phyloP scores from a whole-genome alignment of 2,329 filamentous ascomycete species.

The Leptographium radiaticola region DNA sequence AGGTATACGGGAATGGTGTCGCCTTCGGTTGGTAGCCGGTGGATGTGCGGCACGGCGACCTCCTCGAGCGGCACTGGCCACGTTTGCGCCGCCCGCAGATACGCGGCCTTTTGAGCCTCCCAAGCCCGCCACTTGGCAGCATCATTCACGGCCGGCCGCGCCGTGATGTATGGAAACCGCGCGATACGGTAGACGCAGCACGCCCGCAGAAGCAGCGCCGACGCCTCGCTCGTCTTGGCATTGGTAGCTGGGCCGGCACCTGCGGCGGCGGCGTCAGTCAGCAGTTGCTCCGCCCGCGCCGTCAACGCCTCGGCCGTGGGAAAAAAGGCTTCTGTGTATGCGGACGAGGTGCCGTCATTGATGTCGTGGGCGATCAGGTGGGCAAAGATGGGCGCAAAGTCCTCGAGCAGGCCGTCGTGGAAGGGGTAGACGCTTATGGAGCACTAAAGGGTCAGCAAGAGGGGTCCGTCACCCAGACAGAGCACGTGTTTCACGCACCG shows the following conservation, averaged over 20 bases:
- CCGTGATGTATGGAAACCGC: slow-evolving; percentile 48
- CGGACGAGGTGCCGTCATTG: slow-evolving; percentile 51
- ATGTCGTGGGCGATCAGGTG: slow-evolving; percentile 46
- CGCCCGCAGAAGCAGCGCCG: slow-evolving; percentile 53
- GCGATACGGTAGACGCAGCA: slow-evolving; percentile 63
- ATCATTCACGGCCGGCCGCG: slow-evolving; percentile 24
- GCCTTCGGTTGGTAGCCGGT: slow-evolving; percentile 22
- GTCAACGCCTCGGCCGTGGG: slow-evolving; percentile 46
- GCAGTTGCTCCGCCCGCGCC: slow-evolving; percentile 28
- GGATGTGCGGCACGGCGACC: slow-evolving; percentile 45
- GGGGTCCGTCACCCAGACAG: neutral
- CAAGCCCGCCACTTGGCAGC: slow-evolving; percentile 48
- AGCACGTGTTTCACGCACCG: slow-evolving; percentile 19
- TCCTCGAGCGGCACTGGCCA: slow-evolving; percentile 50
- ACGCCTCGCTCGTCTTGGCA: slow-evolving; percentile 35
- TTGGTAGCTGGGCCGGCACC: slow-evolving; percentile 20
- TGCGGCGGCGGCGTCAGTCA: slow-evolving; percentile 15
- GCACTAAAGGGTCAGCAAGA: slow-evolving; percentile 23
- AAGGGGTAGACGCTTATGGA: slow-evolving; percentile 57
- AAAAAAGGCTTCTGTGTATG: slow-evolving; percentile 52
- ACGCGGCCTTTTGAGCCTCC: slow-evolving; percentile 50
- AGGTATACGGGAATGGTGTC: slow-evolving; percentile 50
- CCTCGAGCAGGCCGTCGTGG: slow-evolving; percentile 55
- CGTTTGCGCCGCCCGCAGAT: slow-evolving; percentile 38
- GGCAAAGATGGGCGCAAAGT: slow-evolving; percentile 59